phyloP scores from a whole-genome alignment of 768 basidiomycete species.

The Stropharia rugosoannulata region DNA sequence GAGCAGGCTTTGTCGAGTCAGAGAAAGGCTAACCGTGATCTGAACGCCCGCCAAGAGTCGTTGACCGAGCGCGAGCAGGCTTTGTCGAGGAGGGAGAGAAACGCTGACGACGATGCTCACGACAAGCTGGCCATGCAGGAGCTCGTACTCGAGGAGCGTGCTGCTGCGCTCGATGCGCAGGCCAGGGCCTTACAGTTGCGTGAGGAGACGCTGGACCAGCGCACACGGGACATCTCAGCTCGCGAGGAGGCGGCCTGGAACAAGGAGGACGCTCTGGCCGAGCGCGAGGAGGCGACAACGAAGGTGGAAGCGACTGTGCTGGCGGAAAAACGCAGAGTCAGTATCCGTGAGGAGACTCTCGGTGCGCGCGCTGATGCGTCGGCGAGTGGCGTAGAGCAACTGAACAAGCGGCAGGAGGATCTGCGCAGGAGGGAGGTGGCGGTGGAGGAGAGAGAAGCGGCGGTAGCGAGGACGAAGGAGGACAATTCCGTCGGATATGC shows the following conservation, averaged over 20 bases:
- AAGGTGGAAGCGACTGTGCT: not conserved
- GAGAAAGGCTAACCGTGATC: not conserved
- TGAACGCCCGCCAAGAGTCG: not conserved
- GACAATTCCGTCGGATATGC: not conserved
- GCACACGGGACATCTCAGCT: not conserved
- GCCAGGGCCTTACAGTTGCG: not conserved
- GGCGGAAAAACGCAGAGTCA: not conserved
- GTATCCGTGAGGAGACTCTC: not conserved
- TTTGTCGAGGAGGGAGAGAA: not conserved
- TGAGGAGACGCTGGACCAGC: not conserved
- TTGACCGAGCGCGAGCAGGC: not conserved
- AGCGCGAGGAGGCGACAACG: not conserved
- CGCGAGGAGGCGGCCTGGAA: conserved; percentile 1
- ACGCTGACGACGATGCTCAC: no score
- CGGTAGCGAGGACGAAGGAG: not conserved
- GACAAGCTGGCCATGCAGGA: not conserved
- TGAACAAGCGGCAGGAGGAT: not conserved
- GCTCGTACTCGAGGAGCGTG: not conserved
- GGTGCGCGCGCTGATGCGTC: conserved; percentile 2
- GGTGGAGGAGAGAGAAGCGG: conserved; percentile 7
- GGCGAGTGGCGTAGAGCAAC: not conserved
- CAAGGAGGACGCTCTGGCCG: not conserved
- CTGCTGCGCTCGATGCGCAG: not conserved
- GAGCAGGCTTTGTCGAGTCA: not conserved
- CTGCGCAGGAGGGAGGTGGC: not conserved